Conservation (phyloP, 768 basidiomycete genomes). For the Mycena metata region DNA sequence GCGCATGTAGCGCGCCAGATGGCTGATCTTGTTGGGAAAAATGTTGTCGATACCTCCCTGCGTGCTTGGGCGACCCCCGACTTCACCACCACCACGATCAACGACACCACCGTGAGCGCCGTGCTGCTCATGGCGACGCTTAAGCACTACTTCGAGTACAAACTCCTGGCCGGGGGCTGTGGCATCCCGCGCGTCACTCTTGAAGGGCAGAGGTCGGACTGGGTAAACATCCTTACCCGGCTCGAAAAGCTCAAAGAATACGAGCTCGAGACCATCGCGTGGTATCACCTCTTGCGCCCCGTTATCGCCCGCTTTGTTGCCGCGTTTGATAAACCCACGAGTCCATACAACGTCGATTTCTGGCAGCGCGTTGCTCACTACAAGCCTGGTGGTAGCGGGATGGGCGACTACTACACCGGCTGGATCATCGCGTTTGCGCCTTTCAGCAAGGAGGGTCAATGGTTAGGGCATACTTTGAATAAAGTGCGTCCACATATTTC, state of each 20-base stretch:
- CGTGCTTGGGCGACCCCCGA: slow-evolving; percentile 46
- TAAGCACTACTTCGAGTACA: slow-evolving; percentile 41
- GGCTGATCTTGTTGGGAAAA: slow-evolving; percentile 34
- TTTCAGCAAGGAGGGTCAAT: neutral
- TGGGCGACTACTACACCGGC: neutral
- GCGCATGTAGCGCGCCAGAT: slow-evolving; percentile 42
- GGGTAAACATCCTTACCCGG: slow-evolving; percentile 36
- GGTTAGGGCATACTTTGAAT: neutral
- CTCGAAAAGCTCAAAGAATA: slow-evolving; percentile 42
- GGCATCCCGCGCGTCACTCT: slow-evolving; percentile 37
- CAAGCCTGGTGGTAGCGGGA: neutral
- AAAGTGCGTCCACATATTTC: neutral
- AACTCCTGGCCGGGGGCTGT: slow-evolving; percentile 29
- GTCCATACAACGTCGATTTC: neutral
- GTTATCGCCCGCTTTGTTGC: slow-evolving; percentile 13
- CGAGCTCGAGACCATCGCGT: slow-evolving; percentile 34
- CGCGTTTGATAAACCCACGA: neutral
- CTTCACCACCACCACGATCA: slow-evolving; percentile 50
- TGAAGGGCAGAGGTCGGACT: slow-evolving; percentile 42
- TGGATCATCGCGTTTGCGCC: neutral
- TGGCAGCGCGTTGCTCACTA: neutral
- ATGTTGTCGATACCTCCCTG: slow-evolving; percentile 40
- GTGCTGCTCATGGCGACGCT: slow-evolving; percentile 46
- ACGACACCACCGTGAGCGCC: slow-evolving; percentile 16
- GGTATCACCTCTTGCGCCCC: slow-evolving; percentile 37